Conservation (phyloP, 495 filamentous ascomycete species). For the Aspergillus sclerotioniger region DNA sequence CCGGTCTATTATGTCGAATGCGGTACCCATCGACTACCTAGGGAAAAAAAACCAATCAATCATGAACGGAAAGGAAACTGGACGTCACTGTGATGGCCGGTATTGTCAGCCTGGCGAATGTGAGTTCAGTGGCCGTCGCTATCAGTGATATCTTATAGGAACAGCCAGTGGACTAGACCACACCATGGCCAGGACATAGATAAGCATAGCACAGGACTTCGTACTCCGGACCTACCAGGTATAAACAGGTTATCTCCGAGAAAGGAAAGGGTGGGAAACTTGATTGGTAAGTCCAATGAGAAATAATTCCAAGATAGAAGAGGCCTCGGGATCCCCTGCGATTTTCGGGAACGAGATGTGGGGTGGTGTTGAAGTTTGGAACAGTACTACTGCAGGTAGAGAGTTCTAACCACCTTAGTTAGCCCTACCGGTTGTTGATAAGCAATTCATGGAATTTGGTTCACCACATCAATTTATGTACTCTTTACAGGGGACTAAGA, state of each 20-base stretch:
- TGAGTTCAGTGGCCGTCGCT: not conserved
- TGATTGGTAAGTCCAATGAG: slow-evolving; percentile 5
- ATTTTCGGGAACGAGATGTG: slow-evolving; percentile 10
- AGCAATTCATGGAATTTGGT: not conserved
- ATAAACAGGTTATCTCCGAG: not conserved
- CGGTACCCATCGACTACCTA: not conserved
- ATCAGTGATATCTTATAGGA: not conserved
- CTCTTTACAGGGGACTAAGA: not conserved
- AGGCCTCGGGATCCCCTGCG: slow-evolving; percentile 3
- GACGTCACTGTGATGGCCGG: not conserved
- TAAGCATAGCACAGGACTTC: not conserved
- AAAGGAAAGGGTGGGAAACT: not conserved
- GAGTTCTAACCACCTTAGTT: not conserved
- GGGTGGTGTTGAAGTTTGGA: not conserved
- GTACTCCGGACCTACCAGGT: not conserved
- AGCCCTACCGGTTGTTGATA: not conserved
- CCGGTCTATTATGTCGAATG: not conserved
- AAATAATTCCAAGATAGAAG: not conserved
- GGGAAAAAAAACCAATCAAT: not conserved
- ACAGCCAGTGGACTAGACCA: not conserved
- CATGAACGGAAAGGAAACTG: not conserved
- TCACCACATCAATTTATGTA: not conserved
- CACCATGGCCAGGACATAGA: not conserved
- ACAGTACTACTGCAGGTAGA: not conserved
- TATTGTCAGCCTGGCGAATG: not conserved